Percentiles rank a stretch among this genome's conserved stretches.
Conservation (phyloP, 169 alveolate genomes). For the Plasmodium falciparum region DNA sequence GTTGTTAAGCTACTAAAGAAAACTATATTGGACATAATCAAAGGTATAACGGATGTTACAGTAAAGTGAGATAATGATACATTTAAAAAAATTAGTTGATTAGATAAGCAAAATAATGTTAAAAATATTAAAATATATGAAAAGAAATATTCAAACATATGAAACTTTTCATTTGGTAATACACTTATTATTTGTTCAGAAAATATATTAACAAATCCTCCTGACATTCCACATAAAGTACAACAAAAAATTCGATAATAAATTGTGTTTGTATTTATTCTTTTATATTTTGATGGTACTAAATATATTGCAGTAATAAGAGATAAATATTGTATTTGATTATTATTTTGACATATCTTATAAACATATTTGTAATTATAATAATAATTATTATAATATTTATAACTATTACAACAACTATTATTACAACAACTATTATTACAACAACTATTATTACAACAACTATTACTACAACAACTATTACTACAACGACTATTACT, state of each 20-base stretch:
- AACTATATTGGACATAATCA: conserved; percentile 55
- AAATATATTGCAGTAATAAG: conserved; percentile 28
- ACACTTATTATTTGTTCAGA: conserved; percentile 60
- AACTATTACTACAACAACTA: not conserved
- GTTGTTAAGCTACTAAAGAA: conserved; percentile 59
- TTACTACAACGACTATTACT: too few species aligned
- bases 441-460: not conserved
- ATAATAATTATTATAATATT: not conserved
- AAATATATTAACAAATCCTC: conserved; percentile 68
- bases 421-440: not conserved
- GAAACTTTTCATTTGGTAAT: conserved; percentile 25
- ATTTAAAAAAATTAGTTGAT: conserved; percentile 48
- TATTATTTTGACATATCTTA: not conserved
- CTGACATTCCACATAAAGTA: conserved; percentile 60
- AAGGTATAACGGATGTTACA: conserved; percentile 65
- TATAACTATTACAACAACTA: not conserved
- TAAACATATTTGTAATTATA: not conserved
- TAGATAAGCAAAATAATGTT: conserved; percentile 46
- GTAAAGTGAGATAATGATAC: conserved; percentile 37
- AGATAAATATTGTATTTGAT: conserved; percentile 22
- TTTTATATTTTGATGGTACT: not conserved
- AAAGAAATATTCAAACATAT: conserved; percentile 33
- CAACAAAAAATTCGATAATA: conserved; percentile 58
- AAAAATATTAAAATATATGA: conserved; percentile 30
- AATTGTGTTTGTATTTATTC: not conserved